Base-by-base conservation (phyloP, 352 stramenopile species). In the Elongisporangium anandrum region DNA sequence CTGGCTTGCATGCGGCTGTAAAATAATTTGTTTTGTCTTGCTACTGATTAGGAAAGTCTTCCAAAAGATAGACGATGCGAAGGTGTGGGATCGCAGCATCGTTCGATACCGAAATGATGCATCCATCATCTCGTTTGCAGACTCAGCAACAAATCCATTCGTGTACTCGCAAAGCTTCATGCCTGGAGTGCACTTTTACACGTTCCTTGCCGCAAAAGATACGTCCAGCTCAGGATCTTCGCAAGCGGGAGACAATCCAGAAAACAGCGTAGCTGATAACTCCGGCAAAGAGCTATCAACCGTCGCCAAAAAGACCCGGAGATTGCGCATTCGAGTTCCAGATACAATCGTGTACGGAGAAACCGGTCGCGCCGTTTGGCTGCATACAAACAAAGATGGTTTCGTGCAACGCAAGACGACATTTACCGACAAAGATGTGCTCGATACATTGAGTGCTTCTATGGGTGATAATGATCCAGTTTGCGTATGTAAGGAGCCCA, bases 301-400 rank as follows among this genome's bases (percentile, higher is more conserved):
- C 5, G 13, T 15, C 9, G 39, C 39, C 13, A 66, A 55, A n/a
- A 72, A 69, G 24, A 50, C 55, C 12, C 6, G 29, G 9, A 9
- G 60, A n/a, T 57, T 91, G 8, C 80, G 79, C 23, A 75, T 92
- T 65, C 86, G 80, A 61, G 75, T 94, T 12, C 85, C 85, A 0
- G 81, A 94, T 50, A 94, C 85, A 4, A 81, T 94, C 51, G 72
- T 94, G 39, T 94, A 91, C 34, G 85, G 85, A 4, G 85, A 90
- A 50, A 88, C 77, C 0, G 82, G 82, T 1, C 81, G 76, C 2
- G 82, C 79, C 2, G 66, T 92, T 23, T 90, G 81, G 75, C 61
- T 94, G 38, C 90, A 87, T 63, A 88, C 68, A 0, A 81, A 92
- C 53, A 78, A 85, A 15, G 64, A 88, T 4, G 85, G 85, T 5